phyloP scores from a whole-genome alignment of 768 basidiomycete genomes.

The Pleurotus giganteus region DNA sequence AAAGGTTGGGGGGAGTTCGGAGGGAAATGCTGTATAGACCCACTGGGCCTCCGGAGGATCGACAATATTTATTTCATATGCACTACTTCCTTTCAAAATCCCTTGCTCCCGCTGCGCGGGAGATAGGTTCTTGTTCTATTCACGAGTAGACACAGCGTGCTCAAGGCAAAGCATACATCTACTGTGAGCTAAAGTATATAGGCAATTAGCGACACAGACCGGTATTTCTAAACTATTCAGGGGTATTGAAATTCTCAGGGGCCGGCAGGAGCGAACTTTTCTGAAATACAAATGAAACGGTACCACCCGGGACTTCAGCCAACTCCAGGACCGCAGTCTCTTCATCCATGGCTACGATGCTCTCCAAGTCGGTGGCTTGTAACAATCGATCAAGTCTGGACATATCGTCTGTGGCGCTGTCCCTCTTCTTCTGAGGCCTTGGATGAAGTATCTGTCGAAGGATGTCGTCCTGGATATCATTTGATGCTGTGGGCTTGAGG shows the following conservation, averaged over 20 bases:
- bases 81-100: too few species aligned
- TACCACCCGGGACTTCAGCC: slow-evolving; percentile 57
- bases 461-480: slow-evolving; percentile 63
- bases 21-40: background rate
- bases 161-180: background rate
- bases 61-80: background rate
- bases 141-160: too few species aligned
- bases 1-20: background rate
- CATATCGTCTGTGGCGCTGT: slow-evolving; percentile 5
- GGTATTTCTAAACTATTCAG: too few species aligned
- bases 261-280: slow-evolving; percentile 33
- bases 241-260: slow-evolving; percentile 8
- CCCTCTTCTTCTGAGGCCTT: slow-evolving; percentile 2
- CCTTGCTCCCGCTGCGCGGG: too few species aligned
- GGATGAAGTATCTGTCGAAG: slow-evolving; percentile 47
- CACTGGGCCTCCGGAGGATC: background rate
- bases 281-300: slow-evolving; percentile 77
- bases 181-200: background rate
- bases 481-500: slow-evolving; percentile 39
- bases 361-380: slow-evolving; percentile 47
- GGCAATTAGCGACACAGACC: too few species aligned
- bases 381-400: slow-evolving; percentile 25
- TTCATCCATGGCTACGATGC: slow-evolving; percentile 36
- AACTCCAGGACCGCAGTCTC: slow-evolving; percentile 18
- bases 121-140: too few species aligned